Percentiles rank a stretch among this genome's conserved stretches.
These are phyloP conservation scores for Cicer judaicum DNA, from an alignment of 306 rosid species.

Conservation along the genomic window DNA sequence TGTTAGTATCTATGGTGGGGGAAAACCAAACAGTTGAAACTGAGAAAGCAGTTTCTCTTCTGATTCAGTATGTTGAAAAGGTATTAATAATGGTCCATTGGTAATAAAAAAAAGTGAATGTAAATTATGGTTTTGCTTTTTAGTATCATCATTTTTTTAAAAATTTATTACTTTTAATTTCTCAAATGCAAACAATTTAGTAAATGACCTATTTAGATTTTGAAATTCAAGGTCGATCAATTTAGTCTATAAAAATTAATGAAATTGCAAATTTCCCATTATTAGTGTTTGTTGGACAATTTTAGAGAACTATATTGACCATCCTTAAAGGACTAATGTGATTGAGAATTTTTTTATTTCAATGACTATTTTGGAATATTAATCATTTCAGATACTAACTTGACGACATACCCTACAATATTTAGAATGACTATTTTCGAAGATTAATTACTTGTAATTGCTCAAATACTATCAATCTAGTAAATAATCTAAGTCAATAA, in stretches of 20 bases:
- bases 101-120: slow-evolving; percentile 7
- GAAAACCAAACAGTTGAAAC: slow-evolving; percentile 61
- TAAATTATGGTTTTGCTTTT: slow-evolving; percentile 40
- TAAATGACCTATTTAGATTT: neutral
- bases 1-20: slow-evolving; percentile 65
- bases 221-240: neutral
- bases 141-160: slow-evolving; percentile 43
- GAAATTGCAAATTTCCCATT: neutral
- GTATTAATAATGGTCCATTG: slow-evolving; percentile 59
- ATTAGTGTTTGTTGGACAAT: neutral
- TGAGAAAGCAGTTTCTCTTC: slow-evolving; percentile 65
- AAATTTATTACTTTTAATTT: slow-evolving; percentile 39
- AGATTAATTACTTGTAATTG: no score
- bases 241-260: neutral
- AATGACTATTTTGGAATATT: neutral
- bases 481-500: no score
- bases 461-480: no score
- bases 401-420: neutral
- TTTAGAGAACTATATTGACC: neutral
- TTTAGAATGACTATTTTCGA: no score
- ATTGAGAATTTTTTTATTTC: neutral
- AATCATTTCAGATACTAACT: neutral
- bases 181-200: slow-evolving; percentile 21
- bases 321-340: neutral
- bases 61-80: slow-evolving; percentile 68